Evolutionary conservation across 768 basidiomycete species (phyloP), one percentile per base, ranked within the genome.

Genomic region (Pleurotus citrinopileatus): DNA sequence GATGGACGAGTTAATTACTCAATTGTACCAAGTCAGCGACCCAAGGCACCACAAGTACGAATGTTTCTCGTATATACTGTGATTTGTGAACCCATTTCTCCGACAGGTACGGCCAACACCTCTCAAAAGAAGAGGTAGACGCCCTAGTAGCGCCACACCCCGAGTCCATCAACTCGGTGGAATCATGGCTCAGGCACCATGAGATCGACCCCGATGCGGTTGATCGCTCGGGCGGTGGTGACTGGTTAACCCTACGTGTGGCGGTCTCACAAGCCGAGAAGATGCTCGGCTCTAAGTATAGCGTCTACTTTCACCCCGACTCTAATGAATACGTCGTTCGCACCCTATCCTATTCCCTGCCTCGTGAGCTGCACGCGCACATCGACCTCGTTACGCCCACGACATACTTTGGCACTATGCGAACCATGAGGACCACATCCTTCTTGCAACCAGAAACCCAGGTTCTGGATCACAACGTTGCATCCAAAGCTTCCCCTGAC

Each of bases 381-480:
- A 63, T 89, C 48, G 84, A 87, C 43, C 67, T 87, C 27, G 69
- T 89, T 27, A 83, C 86, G 54, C 87, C 87, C 0, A 88, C 87
- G 0, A 89, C 85, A 1, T 76, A 80, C 64, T 90, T 89, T 57
- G 73, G 76, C 15, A 65, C 69, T 9, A 59, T 70, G 44, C 63
- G 59, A n/a, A 60, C 58, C 26, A 68, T 74, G 66, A 65, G 62
- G 56, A 61, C 64, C 19, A 72, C 73, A 9, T 66, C 66, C 56
- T 69, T 65, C 57, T 27, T 68, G 15, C 43, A 44, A 60, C 70
- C 72, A 42, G 63, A 72, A 52, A 68, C 67, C 59, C 61, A 68
- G 36, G n/a, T 17, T 43, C 7, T 19, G 7, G 19, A 40, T n/a
- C 17, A 9, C 17, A 19, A 13, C 38, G 7, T 40, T n/a, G 19